Conservation (phyloP, 805 yeast genomes). For the Schwanniomyces pseudopolymorphus region DNA sequence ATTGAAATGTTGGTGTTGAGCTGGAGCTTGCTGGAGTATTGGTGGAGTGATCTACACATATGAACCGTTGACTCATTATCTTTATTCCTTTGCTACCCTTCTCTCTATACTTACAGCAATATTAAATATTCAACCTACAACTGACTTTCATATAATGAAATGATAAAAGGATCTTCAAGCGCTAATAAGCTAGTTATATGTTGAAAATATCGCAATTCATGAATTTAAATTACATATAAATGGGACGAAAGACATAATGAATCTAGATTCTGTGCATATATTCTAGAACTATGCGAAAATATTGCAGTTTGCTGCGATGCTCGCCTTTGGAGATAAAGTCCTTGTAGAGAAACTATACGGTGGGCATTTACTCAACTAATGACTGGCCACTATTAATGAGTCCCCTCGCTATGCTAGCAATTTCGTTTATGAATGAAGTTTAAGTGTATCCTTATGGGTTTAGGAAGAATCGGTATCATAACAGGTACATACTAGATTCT, state of each 20-base stretch:
- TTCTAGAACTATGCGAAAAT: background rate
- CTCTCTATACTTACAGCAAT: background rate
- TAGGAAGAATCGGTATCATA: background rate
- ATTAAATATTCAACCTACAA: background rate
- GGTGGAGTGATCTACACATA: background rate
- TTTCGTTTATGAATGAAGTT: too few species aligned
- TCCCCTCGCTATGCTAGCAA: too few species aligned
- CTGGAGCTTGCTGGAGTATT: background rate
- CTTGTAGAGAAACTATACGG: background rate
- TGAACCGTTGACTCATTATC: background rate
- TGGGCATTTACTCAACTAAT: background rate
- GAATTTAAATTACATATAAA: background rate
- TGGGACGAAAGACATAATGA: background rate
- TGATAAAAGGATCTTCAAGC: background rate
- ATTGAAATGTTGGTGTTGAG: background rate
- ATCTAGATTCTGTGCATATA: background rate
- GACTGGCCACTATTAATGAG: too few species aligned
- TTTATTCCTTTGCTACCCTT: background rate
- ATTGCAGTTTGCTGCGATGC: background rate
- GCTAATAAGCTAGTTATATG: background rate
- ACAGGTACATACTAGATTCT: background rate
- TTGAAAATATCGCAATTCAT: background rate
- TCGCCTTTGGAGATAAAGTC: background rate
- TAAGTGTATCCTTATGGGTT: too few species aligned
- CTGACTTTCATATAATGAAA: background rate